These are phyloP conservation scores for Bifiguratus adelaidae DNA, from an alignment of 192 early-diverging fungal species.

Conservation along the genomic window DNA sequence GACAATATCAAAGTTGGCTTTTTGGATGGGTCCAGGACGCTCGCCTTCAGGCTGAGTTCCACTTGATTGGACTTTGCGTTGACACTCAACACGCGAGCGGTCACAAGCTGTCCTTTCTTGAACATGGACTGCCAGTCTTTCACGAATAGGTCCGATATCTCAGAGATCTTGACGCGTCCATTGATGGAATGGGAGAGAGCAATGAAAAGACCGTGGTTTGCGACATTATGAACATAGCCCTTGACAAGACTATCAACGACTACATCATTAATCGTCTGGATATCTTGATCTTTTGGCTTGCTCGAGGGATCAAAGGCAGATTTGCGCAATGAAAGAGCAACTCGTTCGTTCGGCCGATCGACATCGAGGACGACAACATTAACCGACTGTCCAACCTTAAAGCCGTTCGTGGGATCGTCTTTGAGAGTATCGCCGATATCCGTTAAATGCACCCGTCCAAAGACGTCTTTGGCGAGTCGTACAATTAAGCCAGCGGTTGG, in stretches of 20 bases:
- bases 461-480: conserved; percentile 34
- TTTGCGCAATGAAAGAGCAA: conserved; percentile 53
- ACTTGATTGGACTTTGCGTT: conserved; percentile 45
- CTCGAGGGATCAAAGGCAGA: conserved; percentile 13
- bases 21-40: conserved; percentile 21
- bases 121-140: conserved; percentile 74
- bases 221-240: conserved; percentile 63
- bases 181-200: conserved; percentile 42
- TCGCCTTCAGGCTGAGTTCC: conserved; percentile 64
- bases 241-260: conserved; percentile 50
- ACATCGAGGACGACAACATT: conserved; percentile 60
- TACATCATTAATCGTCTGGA: conserved; percentile 40
- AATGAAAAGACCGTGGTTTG: conserved; percentile 68
- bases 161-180: conserved; percentile 76
- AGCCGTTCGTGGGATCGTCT: conserved; percentile 46
- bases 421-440: conserved; percentile 33
- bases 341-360: conserved; percentile 35
- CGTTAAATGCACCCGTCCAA: conserved; percentile 49
- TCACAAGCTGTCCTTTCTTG: conserved; percentile 64
- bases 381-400: conserved; percentile 61
- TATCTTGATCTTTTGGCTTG: conserved; percentile 25
- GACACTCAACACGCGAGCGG: conserved; percentile 52
- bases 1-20: conserved; percentile 33
- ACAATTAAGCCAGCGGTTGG: conserved; percentile 36
- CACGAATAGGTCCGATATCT: conserved; percentile 77